Evolutionary conservation across 768 basidiomycete genomes (phyloP).

Genomic region (Crassisporium funariophilum): DNA sequence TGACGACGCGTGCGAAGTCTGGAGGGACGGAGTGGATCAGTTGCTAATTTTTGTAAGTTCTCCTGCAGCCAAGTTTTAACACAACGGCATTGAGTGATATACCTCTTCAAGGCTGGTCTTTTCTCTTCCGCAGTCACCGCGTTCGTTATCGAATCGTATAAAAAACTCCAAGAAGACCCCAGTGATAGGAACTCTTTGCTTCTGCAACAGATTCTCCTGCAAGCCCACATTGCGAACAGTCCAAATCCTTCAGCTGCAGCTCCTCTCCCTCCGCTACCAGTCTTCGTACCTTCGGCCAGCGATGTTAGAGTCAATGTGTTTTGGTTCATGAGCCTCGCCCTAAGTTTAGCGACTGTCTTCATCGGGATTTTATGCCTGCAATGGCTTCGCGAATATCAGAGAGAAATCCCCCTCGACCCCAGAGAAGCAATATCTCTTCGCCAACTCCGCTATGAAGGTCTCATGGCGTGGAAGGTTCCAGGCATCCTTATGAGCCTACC

Average conservation of each 20-base stretch:
- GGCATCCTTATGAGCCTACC: slow-evolving; percentile 29
- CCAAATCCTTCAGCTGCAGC: neutral
- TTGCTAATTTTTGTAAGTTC: slow-evolving; percentile 33
- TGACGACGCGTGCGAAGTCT: slow-evolving; percentile 31
- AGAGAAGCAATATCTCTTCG: slow-evolving; percentile 23
- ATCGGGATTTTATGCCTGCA: slow-evolving; percentile 25
- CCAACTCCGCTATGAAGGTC: slow-evolving; percentile 31
- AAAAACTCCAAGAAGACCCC: slow-evolving; percentile 32
- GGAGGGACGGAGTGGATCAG: slow-evolving; percentile 33
- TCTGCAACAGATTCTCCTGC: slow-evolving; percentile 23
- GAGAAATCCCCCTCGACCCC: slow-evolving; percentile 16
- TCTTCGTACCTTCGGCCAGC: slow-evolving; percentile 12
- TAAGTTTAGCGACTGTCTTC: slow-evolving; percentile 21
- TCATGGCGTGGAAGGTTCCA: slow-evolving; percentile 30
- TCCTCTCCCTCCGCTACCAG: slow-evolving; percentile 3
- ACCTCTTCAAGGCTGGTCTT: slow-evolving; percentile 39
- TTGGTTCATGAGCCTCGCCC: slow-evolving; percentile 23
- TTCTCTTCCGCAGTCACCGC: slow-evolving; percentile 42
- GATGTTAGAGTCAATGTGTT: slow-evolving; percentile 19
- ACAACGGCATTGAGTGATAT: neutral
- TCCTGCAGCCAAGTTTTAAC: neutral
- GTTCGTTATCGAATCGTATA: slow-evolving; percentile 39
- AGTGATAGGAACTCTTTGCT: slow-evolving; percentile 26
- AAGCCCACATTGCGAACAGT: slow-evolving; percentile 9
- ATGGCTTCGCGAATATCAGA: slow-evolving; percentile 26